Percentiles rank a stretch among this genome's conserved stretches.
phyloP scores from a whole-genome alignment of 106 monocot genomes.

The Phalaenopsis aphrodite region DNA sequence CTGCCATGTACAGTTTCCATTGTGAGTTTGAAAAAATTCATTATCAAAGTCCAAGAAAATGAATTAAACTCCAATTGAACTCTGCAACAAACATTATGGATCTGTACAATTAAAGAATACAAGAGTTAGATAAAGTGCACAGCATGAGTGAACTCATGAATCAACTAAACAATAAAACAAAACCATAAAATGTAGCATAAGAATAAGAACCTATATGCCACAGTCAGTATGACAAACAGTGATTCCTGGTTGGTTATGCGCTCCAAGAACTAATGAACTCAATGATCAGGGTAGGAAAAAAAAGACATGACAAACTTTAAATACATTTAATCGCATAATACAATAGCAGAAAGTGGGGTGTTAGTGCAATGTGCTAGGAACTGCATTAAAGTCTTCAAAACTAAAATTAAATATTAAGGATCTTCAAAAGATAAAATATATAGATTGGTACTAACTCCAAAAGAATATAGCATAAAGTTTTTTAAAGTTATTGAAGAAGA shows the following conservation, averaged over 20 bases:
- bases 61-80: slow-evolving; percentile 44
- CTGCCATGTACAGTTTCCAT: slow-evolving; percentile 16
- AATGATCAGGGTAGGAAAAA: neutral
- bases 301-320: neutral
- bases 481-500: neutral
- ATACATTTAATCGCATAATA: too few species aligned
- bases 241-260: neutral
- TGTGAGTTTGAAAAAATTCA: slow-evolving; percentile 57
- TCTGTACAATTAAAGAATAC: slow-evolving; percentile 32
- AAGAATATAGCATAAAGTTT: neutral
- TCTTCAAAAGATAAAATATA: neutral
- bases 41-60: slow-evolving; percentile 39
- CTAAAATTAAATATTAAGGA: neutral
- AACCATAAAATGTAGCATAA: neutral
- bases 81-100: slow-evolving; percentile 59
- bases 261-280: neutral
- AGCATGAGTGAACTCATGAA: neutral
- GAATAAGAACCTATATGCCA: neutral
- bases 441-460: neutral
- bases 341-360: too few species aligned
- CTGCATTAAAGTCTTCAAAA: neutral
- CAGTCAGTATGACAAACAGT: neutral
- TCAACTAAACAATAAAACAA: neutral
- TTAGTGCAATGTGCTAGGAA: too few species aligned
- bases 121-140: neutral